These are phyloP conservation scores for Acacia pycnantha DNA, from an alignment of 331 rosid species.

Conservation along the genomic window DNA sequence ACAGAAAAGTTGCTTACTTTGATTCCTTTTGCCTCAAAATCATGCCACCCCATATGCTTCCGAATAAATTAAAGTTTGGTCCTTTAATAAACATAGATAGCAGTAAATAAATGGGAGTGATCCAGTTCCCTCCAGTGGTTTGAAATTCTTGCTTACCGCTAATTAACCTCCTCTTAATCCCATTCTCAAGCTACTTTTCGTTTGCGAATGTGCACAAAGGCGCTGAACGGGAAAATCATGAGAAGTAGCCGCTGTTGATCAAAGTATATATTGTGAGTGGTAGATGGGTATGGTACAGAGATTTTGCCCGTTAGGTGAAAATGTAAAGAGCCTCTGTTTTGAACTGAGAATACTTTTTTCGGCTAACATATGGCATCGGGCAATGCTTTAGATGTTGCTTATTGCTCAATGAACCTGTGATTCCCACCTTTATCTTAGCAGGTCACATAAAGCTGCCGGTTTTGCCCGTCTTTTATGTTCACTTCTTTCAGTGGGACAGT, in stretches of 20 bases:
- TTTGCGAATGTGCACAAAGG: background rate
- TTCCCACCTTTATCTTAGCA: background rate
- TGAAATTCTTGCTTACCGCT: slow-evolving; percentile 19
- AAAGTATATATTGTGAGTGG: background rate
- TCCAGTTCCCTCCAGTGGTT: background rate
- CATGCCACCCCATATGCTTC: slow-evolving; percentile 51
- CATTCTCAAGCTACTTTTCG: background rate
- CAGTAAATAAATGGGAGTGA: slow-evolving; percentile 13
- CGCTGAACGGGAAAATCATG: slow-evolving; percentile 9
- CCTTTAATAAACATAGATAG: slow-evolving; percentile 15
- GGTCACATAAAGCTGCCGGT: slow-evolving; percentile 14
- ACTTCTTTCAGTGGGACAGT: slow-evolving; percentile 34
- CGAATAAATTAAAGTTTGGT: slow-evolving; percentile 57
- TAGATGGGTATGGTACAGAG: background rate
- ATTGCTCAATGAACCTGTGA: slow-evolving; percentile 21
- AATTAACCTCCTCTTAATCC: background rate
- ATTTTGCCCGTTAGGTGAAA: slow-evolving; percentile 21
- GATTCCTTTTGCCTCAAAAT: slow-evolving; percentile 88
- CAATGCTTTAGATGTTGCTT: slow-evolving; percentile 8
- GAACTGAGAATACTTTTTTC: background rate
- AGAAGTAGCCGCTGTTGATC: slow-evolving; percentile 24
- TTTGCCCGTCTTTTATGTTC: slow-evolving; percentile 9
- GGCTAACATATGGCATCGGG: background rate
- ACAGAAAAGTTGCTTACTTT: slow-evolving; percentile 60
- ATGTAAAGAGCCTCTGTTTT: slow-evolving; percentile 17